These are phyloP conservation scores for Rickenella mellea DNA, from an alignment of 768 basidiomycete species.

Conservation along the genomic window DNA sequence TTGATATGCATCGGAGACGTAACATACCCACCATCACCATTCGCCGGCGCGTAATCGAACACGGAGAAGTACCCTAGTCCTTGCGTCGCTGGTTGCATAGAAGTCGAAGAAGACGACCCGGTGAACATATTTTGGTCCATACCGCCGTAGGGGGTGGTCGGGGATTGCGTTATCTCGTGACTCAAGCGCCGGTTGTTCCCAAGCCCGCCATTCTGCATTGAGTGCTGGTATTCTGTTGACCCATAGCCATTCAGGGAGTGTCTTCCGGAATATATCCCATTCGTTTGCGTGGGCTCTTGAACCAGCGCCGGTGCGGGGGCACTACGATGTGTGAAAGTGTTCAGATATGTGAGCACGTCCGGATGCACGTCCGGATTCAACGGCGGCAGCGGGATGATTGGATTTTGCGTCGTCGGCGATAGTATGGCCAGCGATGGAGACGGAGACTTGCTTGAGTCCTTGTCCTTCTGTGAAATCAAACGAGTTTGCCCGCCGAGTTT, in stretches of 20 bases:
- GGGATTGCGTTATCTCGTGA: background rate
- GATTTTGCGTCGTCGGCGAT: conserved; percentile 64
- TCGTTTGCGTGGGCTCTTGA: background rate
- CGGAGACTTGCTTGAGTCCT: conserved; percentile 42
- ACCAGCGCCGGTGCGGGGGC: background rate
- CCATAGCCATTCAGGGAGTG: background rate
- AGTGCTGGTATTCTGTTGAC: background rate
- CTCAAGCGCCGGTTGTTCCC: background rate
- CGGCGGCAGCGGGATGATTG: conserved; percentile 56
- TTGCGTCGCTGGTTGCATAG: conserved; percentile 10
- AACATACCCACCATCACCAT: conserved; percentile 18
- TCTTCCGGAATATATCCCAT: background rate
- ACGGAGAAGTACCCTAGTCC: conserved; percentile 71
- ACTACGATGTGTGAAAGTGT: conserved; percentile 37
- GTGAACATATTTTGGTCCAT: background rate
- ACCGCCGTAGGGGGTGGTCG: background rate
- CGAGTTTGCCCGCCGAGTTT: conserved; percentile 60
- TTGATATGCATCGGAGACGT: no score
- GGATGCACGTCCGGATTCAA: conserved; percentile 46
- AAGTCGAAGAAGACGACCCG: background rate
- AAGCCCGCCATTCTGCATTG: background rate
- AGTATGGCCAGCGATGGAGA: conserved; percentile 37
- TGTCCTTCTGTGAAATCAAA: conserved; percentile 53
- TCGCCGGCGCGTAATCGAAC: conserved; percentile 51
- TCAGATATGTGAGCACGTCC: conserved; percentile 58